Evolutionary conservation across 2,329 filamentous ascomycete species (phyloP).

Genomic region (Spiromastix sp.): DNA sequence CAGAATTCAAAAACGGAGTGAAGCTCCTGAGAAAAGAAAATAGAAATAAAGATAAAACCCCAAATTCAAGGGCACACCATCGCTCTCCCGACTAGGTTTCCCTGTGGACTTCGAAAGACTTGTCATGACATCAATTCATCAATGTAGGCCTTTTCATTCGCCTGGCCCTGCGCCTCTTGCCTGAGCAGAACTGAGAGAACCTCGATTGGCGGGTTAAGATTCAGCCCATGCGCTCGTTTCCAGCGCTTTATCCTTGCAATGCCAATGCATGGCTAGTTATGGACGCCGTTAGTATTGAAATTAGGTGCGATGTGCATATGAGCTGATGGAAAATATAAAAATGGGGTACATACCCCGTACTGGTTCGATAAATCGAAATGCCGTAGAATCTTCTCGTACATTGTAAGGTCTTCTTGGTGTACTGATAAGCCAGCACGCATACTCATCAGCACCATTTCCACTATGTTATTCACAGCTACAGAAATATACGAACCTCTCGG

Average conservation of each 20-base stretch:
- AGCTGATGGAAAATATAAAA: conserved; percentile 6
- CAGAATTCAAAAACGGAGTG: too few species aligned
- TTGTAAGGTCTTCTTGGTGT: conserved; percentile 62
- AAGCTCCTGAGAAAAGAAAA: too few species aligned
- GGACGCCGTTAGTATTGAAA: too few species aligned
- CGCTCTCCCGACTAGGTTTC: too few species aligned
- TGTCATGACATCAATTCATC: conserved; percentile 43
- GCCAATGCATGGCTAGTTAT: conserved; percentile 70
- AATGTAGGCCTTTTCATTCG: conserved; percentile 57
- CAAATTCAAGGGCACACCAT: too few species aligned
- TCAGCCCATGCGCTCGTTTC: conserved; percentile 73
- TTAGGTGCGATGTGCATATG: too few species aligned
- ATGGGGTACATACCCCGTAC: conserved; percentile 62
- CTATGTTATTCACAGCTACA: neutral
- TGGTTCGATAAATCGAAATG: conserved; percentile 89
- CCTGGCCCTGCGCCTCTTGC: conserved; percentile 46
- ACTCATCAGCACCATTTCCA: neutral
- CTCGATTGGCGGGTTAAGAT: conserved; percentile 79
- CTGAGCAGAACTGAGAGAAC: conserved; percentile 75
- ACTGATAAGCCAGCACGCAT: conserved; percentile 35
- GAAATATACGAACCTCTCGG: conserved; percentile 37
- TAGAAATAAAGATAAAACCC: too few species aligned
- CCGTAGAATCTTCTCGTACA: conserved; percentile 76
- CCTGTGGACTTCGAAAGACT: too few species aligned
- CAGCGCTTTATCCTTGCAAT: conserved; percentile 73